Percentiles rank a stretch among this genome's conserved stretches.
Evolutionary conservation across 768 basidiomycete species (phyloP).

Genomic region (Pisolithus tinctorius): DNA sequence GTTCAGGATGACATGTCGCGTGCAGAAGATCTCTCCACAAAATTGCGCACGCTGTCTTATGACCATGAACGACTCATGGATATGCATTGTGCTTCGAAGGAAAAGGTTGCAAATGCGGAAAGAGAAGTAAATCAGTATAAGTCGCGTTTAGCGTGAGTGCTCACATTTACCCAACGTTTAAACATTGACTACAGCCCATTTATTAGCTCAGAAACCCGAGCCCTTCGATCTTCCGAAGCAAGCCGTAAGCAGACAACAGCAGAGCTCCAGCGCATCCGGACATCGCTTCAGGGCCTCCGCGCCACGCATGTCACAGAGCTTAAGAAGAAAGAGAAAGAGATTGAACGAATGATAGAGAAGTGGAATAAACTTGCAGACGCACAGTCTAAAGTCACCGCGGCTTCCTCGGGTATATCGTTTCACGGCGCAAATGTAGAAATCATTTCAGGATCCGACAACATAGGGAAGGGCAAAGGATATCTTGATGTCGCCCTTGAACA

Average conservation of each 20-base stretch:
- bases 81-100: constrained; percentile 54
- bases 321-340: constrained; percentile 76
- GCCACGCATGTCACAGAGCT: constrained; percentile 63
- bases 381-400: constrained; percentile 50
- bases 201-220: constrained; percentile 45
- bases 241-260: constrained; percentile 64
- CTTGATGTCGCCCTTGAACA: constrained; percentile 66
- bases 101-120: constrained; percentile 65
- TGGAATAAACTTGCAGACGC: constrained; percentile 67
- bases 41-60: constrained; percentile 69
- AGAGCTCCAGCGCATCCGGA: constrained; percentile 69
- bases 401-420: constrained; percentile 44
- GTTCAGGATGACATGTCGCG: constrained; percentile 65
- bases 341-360: constrained; percentile 66
- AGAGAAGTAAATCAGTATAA: constrained; percentile 72
- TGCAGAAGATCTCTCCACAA: constrained; percentile 71
- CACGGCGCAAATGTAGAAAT: constrained; percentile 46
- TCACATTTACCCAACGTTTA: background rate
- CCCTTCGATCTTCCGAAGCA: constrained; percentile 52
- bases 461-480: constrained; percentile 47
- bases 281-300: constrained; percentile 60
- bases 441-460: constrained; percentile 36
- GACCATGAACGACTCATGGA: constrained; percentile 71
- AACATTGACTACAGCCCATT: background rate
- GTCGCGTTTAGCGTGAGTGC: constrained; percentile 60